These are phyloP conservation scores for Helicocarpus griseus DNA, from an alignment of 2,329 filamentous ascomycete genomes.

Conservation along the genomic window DNA sequence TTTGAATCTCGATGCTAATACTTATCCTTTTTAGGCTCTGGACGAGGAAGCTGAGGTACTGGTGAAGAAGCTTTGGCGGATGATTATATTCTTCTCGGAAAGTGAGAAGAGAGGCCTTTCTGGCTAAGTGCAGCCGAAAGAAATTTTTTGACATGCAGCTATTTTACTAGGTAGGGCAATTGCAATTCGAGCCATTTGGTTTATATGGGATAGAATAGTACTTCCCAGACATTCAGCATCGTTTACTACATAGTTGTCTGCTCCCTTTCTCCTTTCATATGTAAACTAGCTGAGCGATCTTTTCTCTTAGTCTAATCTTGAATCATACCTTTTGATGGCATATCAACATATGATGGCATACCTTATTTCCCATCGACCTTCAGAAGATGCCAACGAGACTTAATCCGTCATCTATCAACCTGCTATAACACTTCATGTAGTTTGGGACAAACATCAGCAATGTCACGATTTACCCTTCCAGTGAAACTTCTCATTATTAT, in stretches of 20 bases:
- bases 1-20: slow-evolving; percentile 23
- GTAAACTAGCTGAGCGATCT: neutral
- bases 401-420: neutral
- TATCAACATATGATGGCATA: neutral
- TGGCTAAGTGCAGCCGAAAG: slow-evolving; percentile 36
- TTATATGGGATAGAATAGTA: neutral
- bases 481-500: no score
- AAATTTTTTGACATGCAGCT: neutral
- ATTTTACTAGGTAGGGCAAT: neutral
- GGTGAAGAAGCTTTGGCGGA: slow-evolving; percentile 94
- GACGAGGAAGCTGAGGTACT: slow-evolving; percentile 91
- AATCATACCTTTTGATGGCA: neutral
- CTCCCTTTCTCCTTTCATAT: neutral
- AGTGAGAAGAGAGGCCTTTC: slow-evolving; percentile 82
- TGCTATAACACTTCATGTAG: no score
- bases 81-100: slow-evolving; percentile 97
- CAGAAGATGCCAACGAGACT: neutral
- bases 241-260: neutral
- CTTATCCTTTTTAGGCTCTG: slow-evolving; percentile 50
- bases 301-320: neutral
- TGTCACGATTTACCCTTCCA: no score
- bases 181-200: neutral
- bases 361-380: neutral
- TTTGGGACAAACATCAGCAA: no score
- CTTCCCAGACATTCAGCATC: neutral